Evolutionary conservation across 2,329 filamentous ascomycete species (phyloP).

Genomic region (Microcyclosporella mali): DNA sequence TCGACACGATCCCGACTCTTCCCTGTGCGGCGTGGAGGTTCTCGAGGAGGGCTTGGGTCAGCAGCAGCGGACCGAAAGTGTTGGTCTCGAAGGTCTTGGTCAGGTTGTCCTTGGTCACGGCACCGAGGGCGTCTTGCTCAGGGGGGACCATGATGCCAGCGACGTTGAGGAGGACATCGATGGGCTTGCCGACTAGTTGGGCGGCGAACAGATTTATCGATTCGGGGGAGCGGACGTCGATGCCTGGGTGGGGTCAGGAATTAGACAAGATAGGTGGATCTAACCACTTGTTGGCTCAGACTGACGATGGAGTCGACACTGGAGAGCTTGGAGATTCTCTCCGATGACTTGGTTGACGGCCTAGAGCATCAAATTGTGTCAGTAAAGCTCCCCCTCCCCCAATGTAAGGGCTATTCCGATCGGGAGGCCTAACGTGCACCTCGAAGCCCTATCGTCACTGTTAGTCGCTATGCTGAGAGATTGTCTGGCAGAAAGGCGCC

Average conservation of each 20-base stretch:
- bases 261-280: background rate
- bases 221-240: slow-evolving; percentile 32
- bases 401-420: background rate
- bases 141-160: slow-evolving; percentile 33
- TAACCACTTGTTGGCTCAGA: background rate
- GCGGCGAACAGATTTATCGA: slow-evolving; percentile 33
- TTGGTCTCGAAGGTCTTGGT: slow-evolving; percentile 39
- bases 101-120: slow-evolving; percentile 28
- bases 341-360: slow-evolving; percentile 22
- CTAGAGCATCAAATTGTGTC: background rate
- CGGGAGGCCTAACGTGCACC: slow-evolving; percentile 16
- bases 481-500: no score
- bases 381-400: background rate
- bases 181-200: slow-evolving; percentile 25
- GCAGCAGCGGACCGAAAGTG: slow-evolving; percentile 40
- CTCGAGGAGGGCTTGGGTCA: slow-evolving; percentile 41
- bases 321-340: slow-evolving; percentile 28
- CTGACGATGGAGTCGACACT: slow-evolving; percentile 26
- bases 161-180: slow-evolving; percentile 37
- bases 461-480: slow-evolving; percentile 3
- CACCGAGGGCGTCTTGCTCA: slow-evolving; percentile 32
- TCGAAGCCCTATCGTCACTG: slow-evolving; percentile 15
- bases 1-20: slow-evolving; percentile 38
- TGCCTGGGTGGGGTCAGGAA: slow-evolving; percentile 11
- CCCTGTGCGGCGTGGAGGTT: slow-evolving; percentile 31